Conservation (phyloP, 495 filamentous ascomycete genomes). For the Aspergillus wentii region DNA sequence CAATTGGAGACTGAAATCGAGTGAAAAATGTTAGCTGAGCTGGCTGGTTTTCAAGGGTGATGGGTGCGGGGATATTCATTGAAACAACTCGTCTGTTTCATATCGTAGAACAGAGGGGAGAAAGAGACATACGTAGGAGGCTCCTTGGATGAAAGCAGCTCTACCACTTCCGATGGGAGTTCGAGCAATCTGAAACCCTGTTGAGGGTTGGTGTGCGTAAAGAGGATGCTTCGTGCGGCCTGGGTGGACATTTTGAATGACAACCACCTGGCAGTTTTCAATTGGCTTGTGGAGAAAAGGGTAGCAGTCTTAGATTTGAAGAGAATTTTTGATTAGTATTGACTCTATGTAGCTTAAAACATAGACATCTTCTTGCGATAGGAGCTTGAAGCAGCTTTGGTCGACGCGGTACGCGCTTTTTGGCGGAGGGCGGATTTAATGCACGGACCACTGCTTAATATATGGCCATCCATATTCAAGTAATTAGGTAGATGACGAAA, state of each 20-base stretch:
- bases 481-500: too few relatives aligned
- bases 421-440: too few relatives aligned
- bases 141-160: conserved; percentile 55
- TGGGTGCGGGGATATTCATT: too few relatives aligned
- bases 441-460: conserved; percentile 34
- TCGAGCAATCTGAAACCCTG: conserved; percentile 74
- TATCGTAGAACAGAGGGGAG: not conserved
- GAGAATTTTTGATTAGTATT: too few relatives aligned
- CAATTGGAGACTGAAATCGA: conserved; percentile 54
- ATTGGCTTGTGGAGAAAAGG: not conserved
- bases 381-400: too few relatives aligned
- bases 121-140: conserved; percentile 50
- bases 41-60: too few relatives aligned
- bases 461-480: too few relatives aligned
- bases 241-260: conserved; percentile 54
- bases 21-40: too few relatives aligned
- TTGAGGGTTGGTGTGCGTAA: conserved; percentile 56
- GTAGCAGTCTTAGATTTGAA: too few relatives aligned
- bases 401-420: conserved; percentile 6
- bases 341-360: too few relatives aligned
- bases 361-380: too few relatives aligned
- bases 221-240: conserved; percentile 52
- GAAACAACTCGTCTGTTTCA: not conserved
- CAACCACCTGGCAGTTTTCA: not conserved
- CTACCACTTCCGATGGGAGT: conserved; percentile 68